Evolutionary conservation across 192 early-diverging fungal species (phyloP).

Genomic region (Allomyces javanicus): DNA sequence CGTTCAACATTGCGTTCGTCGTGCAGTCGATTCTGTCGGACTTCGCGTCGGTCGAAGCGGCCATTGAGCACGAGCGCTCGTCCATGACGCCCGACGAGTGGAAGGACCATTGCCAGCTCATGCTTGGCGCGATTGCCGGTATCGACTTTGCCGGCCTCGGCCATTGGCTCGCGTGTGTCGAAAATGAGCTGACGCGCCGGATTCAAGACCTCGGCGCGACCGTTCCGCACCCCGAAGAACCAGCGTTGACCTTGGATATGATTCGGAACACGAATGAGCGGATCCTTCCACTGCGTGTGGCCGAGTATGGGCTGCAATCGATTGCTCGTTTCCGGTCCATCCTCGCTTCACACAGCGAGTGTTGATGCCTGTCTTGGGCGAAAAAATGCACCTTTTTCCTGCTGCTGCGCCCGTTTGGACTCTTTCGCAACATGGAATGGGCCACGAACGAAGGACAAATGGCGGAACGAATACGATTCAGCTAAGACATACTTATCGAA

Average conservation of each 20-base stretch:
- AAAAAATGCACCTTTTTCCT: neutral
- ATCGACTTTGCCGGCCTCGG: slow-evolving; percentile 28
- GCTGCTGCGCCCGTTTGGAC: neutral
- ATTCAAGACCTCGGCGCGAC: too few species aligned
- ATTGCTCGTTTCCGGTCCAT: too few species aligned
- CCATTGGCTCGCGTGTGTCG: slow-evolving; percentile 9
- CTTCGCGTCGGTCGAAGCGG: slow-evolving; percentile 22
- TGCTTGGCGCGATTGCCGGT: slow-evolving; percentile 25
- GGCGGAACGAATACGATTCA: slow-evolving; percentile 1
- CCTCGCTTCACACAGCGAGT: too few species aligned
- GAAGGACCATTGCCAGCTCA: slow-evolving; percentile 19
- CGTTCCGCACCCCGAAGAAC: too few species aligned
- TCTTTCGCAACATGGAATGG: neutral
- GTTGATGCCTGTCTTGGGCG: neutral
- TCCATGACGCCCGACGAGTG: slow-evolving; percentile 21
- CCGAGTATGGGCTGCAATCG: too few species aligned
- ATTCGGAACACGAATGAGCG: too few species aligned
- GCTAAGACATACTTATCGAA: slow-evolving; percentile 1
- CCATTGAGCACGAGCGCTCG: slow-evolving; percentile 31
- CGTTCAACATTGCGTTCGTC: slow-evolving; percentile 27
- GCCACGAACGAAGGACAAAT: neutral
- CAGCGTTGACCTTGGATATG: too few species aligned
- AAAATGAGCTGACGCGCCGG: neutral
- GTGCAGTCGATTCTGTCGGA: slow-evolving; percentile 23
- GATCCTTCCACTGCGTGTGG: too few species aligned